These are phyloP conservation scores for Berberis thunbergii DNA, from an alignment of 164 flowering plant genomes.

Conservation along the genomic window DNA sequence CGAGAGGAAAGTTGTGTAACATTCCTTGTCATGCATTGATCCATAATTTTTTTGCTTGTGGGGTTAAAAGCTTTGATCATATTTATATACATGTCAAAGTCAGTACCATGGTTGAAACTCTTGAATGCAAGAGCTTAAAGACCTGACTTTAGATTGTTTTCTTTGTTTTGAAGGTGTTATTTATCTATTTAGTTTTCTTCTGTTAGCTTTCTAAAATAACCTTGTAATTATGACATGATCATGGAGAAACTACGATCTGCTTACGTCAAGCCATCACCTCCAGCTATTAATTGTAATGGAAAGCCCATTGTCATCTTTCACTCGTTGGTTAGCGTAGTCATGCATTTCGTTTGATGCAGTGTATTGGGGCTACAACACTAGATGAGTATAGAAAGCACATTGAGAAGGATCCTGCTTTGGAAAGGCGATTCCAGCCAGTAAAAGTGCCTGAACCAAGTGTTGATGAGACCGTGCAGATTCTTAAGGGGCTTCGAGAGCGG, in stretches of 20 bases:
- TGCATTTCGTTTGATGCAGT: conserved; percentile 36
- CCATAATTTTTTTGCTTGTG: not conserved
- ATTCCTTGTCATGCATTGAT: too few species aligned
- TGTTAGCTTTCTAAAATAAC: too few species aligned
- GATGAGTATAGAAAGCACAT: conserved; percentile 97
- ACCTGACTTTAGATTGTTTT: too few species aligned
- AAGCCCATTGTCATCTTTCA: too few species aligned
- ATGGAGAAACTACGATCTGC: too few species aligned
- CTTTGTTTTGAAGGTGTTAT: too few species aligned
- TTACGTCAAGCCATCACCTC: too few species aligned
- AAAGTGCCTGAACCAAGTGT: conserved; percentile 96
- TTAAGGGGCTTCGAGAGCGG: conserved; percentile 89
- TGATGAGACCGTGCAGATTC: conserved; percentile 80
- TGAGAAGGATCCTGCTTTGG: conserved; percentile 95
- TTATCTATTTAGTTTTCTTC: too few species aligned
- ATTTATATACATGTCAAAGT: not conserved
- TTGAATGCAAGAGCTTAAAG: too few species aligned
- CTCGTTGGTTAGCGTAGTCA: not conserved
- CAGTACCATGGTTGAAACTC: not conserved
- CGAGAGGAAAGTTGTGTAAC: too few species aligned
- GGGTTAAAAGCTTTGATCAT: not conserved
- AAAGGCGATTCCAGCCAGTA: conserved; percentile 94
- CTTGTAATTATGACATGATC: too few species aligned
- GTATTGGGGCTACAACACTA: conserved; percentile 96
- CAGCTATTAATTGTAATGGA: too few species aligned